phyloP scores from a whole-genome alignment of 2,329 filamentous ascomycete species.

The Periconia digitata region DNA sequence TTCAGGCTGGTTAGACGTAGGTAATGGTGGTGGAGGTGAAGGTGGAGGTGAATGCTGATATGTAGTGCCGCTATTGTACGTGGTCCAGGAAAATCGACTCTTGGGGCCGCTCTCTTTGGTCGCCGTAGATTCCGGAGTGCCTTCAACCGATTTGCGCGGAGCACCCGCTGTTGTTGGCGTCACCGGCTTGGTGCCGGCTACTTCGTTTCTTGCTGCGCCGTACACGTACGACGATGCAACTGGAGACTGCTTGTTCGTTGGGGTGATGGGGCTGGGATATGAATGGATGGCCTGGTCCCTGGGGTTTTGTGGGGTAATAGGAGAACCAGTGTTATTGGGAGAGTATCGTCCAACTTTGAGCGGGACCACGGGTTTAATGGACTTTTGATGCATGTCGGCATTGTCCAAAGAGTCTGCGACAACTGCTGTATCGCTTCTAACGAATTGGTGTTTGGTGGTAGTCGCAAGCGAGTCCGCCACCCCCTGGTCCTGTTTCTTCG shows the following conservation, averaged over 20 bases:
- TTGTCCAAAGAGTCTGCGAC: conserved; percentile 27
- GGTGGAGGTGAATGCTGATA: conserved; percentile 47
- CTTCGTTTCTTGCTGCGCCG: conserved; percentile 16
- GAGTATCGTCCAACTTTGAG: conserved; percentile 45
- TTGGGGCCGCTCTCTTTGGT: conserved; percentile 19
- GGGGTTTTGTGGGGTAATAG: conserved; percentile 24
- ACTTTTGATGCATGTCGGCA: conserved; percentile 35
- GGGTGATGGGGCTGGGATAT: conserved; percentile 33
- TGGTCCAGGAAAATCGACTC: conserved; percentile 36
- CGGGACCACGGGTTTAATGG: conserved; percentile 47
- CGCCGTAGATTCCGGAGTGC: conserved; percentile 23
- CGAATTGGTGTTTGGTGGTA: conserved; percentile 19
- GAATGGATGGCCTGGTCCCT: conserved; percentile 22
- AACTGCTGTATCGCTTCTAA: conserved; percentile 31
- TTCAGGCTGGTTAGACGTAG: conserved; percentile 28
- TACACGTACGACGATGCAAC: conserved; percentile 11
- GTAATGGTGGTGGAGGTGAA: conserved; percentile 44
- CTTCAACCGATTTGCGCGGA: conserved; percentile 21
- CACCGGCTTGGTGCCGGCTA: conserved; percentile 1
- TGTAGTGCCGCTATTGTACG: conserved; percentile 40
- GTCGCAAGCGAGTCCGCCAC: conserved; percentile 29
- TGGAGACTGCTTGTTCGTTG: conserved; percentile 24
- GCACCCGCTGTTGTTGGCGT: conserved; percentile 31
- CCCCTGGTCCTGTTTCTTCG: conserved; percentile 16
- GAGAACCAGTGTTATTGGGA: conserved; percentile 36